Conservation (phyloP, 345 rosid genomes). For the Citrus hindsii region DNA sequence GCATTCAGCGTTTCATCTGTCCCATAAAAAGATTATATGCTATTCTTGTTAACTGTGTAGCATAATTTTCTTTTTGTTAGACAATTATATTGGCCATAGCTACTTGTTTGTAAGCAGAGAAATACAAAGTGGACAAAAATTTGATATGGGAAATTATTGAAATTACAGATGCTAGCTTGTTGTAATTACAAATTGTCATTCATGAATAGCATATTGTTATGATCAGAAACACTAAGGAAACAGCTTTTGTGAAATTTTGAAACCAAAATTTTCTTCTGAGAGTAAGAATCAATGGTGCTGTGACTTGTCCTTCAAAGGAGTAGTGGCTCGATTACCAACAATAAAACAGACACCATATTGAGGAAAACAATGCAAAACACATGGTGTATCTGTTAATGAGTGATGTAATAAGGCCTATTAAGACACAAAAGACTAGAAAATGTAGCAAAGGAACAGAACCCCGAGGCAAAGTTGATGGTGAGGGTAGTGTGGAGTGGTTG, state of each 20-base stretch:
- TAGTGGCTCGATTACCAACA: conserved; percentile 45
- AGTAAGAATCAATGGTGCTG: conserved; percentile 23
- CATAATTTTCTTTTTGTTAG: conserved; percentile 16
- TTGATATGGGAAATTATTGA: background rate
- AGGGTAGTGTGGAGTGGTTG: conserved; percentile 28
- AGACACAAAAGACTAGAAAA: conserved; percentile 15
- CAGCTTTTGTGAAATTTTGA: conserved; percentile 17
- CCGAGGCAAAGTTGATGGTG: conserved; percentile 49
- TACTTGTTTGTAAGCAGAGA: conserved; percentile 26
- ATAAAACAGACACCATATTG: conserved; percentile 42
- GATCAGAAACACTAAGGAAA: conserved; percentile 14
- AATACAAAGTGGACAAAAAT: conserved; percentile 13
- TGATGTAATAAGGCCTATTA: conserved; percentile 25
- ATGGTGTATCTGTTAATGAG: conserved; percentile 31
- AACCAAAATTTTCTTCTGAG: conserved; percentile 16
- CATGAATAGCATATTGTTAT: background rate
- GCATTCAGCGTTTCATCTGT: conserved; percentile 15
- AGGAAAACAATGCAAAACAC: conserved; percentile 87
- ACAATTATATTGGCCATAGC: conserved; percentile 39
- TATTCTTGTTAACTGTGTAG: conserved; percentile 21
- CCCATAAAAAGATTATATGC: conserved; percentile 9
- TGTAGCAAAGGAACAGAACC: conserved; percentile 49
- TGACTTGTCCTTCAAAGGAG: conserved; percentile 25
- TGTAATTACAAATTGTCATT: background rate
- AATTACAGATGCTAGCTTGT: background rate